A percentile compares a stretch with the other conserved stretches of the same genome.
These are phyloP conservation scores for Penicillium aurantiogriseum DNA, from an alignment of 2,329 filamentous ascomycete species.

Conservation along the genomic window DNA sequence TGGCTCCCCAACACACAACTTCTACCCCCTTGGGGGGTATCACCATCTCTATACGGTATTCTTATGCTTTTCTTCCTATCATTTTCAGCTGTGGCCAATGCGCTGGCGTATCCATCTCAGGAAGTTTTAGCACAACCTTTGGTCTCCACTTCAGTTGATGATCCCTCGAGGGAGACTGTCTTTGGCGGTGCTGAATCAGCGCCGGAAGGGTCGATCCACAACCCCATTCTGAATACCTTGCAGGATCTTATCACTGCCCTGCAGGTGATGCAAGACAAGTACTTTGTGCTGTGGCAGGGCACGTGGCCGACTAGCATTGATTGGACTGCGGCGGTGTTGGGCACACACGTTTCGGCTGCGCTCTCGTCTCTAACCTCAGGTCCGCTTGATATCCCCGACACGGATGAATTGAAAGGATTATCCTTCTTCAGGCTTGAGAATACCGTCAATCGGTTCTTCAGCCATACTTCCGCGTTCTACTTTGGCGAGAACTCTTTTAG, in stretches of 20 bases:
- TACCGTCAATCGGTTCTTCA: conserved; percentile 78
- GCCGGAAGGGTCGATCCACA: conserved; percentile 10
- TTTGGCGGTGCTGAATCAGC: conserved; percentile 7
- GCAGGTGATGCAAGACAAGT: conserved; percentile 71
- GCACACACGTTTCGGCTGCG: conserved; percentile 73
- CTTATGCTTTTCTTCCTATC: conserved; percentile 26
- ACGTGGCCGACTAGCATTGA: conserved; percentile 86
- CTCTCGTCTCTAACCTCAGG: conserved; percentile 66
- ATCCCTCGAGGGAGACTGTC: conserved; percentile 10
- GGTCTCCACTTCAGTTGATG: not conserved
- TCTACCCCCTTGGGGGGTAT: conserved; percentile 11
- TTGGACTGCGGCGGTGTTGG: conserved; percentile 86
- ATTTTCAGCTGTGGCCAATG: conserved; percentile 23
- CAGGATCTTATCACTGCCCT: conserved; percentile 61
- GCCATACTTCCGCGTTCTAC: conserved; percentile 73
- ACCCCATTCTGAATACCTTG: conserved; percentile 30
- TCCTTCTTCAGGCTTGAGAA: conserved; percentile 62
- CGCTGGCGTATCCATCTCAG: conserved; percentile 33
- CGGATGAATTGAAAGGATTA: conserved; percentile 17
- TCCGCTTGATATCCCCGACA: conserved; percentile 45
- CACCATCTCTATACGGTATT: conserved; percentile 19
- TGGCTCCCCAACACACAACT: conserved; percentile 15
- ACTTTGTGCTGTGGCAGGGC: conserved; percentile 73
- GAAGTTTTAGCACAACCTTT: conserved; percentile 15
- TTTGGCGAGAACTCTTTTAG: conserved; percentile 79